Conservation (phyloP, 2,329 filamentous ascomycete genomes). For the Botrytis fragariae region DNA sequence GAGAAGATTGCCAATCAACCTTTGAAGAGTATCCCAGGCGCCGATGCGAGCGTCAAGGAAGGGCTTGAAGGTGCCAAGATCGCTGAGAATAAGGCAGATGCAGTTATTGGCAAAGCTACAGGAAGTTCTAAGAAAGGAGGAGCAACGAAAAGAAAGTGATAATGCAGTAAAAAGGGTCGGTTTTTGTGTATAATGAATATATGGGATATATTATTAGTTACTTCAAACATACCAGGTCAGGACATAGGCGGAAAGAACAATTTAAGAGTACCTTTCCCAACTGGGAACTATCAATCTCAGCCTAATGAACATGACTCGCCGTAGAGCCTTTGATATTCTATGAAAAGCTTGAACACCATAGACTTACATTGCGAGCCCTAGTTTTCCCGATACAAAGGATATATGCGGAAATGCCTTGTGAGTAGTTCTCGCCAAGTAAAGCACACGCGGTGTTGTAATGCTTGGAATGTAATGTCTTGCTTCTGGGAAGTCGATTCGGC, state of each 20-base stretch:
- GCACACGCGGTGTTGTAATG: not conserved
- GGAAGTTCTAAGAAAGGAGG: slow-evolving; percentile 48
- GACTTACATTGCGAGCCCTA: not conserved
- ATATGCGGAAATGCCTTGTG: not conserved
- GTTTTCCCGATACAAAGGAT: too few species aligned
- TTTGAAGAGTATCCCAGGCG: slow-evolving; percentile 25
- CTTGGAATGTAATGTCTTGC: not conserved
- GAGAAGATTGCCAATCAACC: slow-evolving; percentile 47
- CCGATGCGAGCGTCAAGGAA: slow-evolving; percentile 27
- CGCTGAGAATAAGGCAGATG: slow-evolving; percentile 27
- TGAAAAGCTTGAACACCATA: not conserved
- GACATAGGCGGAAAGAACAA: not conserved
- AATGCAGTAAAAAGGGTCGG: too few species aligned
- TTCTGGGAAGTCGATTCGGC: not conserved
- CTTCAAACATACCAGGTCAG: not conserved
- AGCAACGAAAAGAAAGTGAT: slow-evolving; percentile 49
- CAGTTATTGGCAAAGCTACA: slow-evolving; percentile 44
- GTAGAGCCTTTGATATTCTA: not conserved
- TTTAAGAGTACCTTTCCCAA: not conserved
- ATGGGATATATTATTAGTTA: not conserved
- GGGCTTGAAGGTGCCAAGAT: slow-evolving; percentile 39
- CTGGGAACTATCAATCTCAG: not conserved
- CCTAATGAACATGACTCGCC: not conserved
- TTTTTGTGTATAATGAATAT: not conserved
- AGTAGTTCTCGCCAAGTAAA: not conserved